Conservation (phyloP, 176 grass and related monocot species). For the Juncus effusus region DNA sequence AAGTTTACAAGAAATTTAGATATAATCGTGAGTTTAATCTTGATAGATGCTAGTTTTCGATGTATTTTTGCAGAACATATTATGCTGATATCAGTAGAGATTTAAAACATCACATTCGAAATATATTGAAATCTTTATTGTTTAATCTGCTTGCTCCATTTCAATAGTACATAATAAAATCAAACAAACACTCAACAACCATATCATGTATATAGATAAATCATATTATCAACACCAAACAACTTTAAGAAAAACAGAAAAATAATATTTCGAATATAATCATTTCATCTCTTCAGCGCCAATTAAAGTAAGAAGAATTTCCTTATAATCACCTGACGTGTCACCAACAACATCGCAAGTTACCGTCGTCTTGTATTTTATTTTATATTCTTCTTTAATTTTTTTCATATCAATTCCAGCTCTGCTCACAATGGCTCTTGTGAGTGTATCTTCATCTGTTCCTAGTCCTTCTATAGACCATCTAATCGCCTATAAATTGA, state of each 20-base stretch:
- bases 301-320: slow-evolving; percentile 52
- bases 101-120: no score
- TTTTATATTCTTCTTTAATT: slow-evolving; percentile 61
- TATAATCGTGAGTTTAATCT: no score
- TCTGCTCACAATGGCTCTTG: slow-evolving; percentile 55
- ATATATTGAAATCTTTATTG: no score
- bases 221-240: not conserved
- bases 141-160: no score
- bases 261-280: not conserved
- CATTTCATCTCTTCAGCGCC: slow-evolving; percentile 26
- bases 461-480: slow-evolving; percentile 60
- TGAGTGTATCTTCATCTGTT: slow-evolving; percentile 73
- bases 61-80: no score
- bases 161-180: no score
- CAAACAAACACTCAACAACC: no score
- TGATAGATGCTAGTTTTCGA: no score
- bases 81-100: no score
- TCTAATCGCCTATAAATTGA: slow-evolving; percentile 50
- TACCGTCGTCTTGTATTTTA: slow-evolving; percentile 41
- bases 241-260: slow-evolving; percentile 11
- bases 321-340: slow-evolving; percentile 57
- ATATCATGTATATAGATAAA: no score
- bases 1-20: no score
- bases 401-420: slow-evolving; percentile 51
- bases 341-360: slow-evolving; percentile 42